phyloP scores from a whole-genome alignment of 2,329 filamentous ascomycete genomes.

The Fusarium chlamydosporum region DNA sequence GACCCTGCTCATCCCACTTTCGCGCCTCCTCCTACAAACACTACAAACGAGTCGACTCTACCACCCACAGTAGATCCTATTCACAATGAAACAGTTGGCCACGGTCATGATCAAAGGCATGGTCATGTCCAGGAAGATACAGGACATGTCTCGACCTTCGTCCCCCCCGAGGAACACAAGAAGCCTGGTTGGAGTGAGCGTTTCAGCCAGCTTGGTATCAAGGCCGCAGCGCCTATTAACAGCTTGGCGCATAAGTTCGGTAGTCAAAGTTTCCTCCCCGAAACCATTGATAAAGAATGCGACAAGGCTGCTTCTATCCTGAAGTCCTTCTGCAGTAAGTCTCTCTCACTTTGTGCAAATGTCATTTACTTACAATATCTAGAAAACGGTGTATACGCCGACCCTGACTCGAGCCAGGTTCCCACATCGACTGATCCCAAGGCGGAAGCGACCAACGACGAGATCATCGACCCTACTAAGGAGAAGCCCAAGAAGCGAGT shows the following conservation, averaged over 20 bases:
- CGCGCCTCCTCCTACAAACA: constrained; percentile 49
- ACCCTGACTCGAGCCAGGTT: constrained; percentile 50
- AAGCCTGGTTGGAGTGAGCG: constrained; percentile 52
- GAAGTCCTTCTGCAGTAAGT: constrained; percentile 85
- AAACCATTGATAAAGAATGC: constrained; percentile 87
- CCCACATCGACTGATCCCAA: constrained; percentile 54
- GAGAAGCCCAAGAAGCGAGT: constrained; percentile 63
- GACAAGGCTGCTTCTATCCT: constrained; percentile 91
- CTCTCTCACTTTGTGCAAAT: accelerated
- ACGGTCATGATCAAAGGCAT: neutral
- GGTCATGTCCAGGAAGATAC: constrained; percentile 8
- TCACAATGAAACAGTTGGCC: neutral
- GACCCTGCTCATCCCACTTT: constrained; percentile 53
- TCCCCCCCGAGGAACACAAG: constrained; percentile 41
- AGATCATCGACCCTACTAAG: constrained; percentile 53
- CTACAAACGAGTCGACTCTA: constrained; percentile 29
- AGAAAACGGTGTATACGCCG: constrained; percentile 68
- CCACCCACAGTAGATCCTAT: constrained; percentile 13
- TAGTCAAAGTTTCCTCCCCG: constrained; percentile 88
- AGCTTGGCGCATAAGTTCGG: constrained; percentile 85
- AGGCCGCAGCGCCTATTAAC: constrained; percentile 81
- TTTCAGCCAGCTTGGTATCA: constrained; percentile 55
- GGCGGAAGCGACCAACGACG: constrained; percentile 49
- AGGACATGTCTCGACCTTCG: constrained; percentile 19
- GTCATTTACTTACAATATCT: constrained; percentile 16